Evolutionary conservation across 768 basidiomycete genomes (phyloP).

Genomic region (Auriscalpium vulgare): DNA sequence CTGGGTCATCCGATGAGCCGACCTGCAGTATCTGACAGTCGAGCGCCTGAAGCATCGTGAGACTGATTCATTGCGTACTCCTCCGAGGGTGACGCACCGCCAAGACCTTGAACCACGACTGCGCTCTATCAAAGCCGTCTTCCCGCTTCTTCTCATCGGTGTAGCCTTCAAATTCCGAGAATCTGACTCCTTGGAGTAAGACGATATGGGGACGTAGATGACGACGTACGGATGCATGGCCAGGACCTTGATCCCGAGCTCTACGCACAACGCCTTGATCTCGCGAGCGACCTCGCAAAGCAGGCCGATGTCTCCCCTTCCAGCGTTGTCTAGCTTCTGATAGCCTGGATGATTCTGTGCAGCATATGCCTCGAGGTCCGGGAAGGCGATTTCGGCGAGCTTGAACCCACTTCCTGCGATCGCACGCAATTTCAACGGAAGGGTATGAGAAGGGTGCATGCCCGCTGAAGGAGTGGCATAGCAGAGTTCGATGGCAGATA

Average conservation of each 20-base stretch:
- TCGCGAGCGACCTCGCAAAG: slow-evolving; percentile 15
- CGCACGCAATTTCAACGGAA: slow-evolving; percentile 22
- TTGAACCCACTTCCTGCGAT: slow-evolving; percentile 23
- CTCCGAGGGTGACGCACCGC: background rate
- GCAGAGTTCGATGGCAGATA: background rate
- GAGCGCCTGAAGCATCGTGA: slow-evolving; percentile 12
- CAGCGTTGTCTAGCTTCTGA: slow-evolving; percentile 16
- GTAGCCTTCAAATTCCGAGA: slow-evolving; percentile 22
- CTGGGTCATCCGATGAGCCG: slow-evolving; percentile 21
- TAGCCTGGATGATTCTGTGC: slow-evolving; percentile 15
- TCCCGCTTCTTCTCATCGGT: slow-evolving; percentile 14
- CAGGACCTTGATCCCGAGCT: slow-evolving; percentile 18
- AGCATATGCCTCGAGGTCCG: slow-evolving; percentile 21
- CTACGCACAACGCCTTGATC: slow-evolving; percentile 15
- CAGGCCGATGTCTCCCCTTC: slow-evolving; percentile 19
- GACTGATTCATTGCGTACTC: too few relatives aligned
- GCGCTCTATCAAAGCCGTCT: slow-evolving; percentile 14
- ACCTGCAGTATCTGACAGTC: slow-evolving; percentile 23
- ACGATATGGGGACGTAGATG: background rate
- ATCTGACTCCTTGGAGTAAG: slow-evolving; percentile 4
- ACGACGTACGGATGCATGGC: slow-evolving; percentile 23
- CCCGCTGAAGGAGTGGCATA: slow-evolving; percentile 26
- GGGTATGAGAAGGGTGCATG: slow-evolving; percentile 23
- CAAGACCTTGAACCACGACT: slow-evolving; percentile 19
- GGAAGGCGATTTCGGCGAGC: slow-evolving; percentile 21